Base-by-base conservation (phyloP, 2,329 filamentous ascomycete genomes). In the Ceratocystis albifundus region DNA sequence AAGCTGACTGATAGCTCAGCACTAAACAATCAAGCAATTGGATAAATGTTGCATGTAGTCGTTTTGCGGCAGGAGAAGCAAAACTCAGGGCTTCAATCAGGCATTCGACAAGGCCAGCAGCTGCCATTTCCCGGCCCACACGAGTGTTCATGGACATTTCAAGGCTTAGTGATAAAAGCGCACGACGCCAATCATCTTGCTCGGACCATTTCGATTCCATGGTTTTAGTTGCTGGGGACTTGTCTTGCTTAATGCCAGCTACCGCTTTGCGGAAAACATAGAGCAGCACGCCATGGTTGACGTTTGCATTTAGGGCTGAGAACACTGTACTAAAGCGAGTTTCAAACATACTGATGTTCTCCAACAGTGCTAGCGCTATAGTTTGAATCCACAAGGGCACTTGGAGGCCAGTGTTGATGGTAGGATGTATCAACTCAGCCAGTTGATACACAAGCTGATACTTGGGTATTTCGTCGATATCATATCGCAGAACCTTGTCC, bases 281-380 rank as follows among this genome's bases (percentile, higher is more conserved):
- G 70, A 97, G 88, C 57, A 99, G 81, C 36, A 97, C 88, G 15
- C 94, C 95, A 71, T 99, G 95, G 71, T 96, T 97, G 46, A 97
- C 93, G 71, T 93, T 96, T 65, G 95, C 90, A 72, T 91, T 96
- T 53, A 99, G 79, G n/a, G 94, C 91, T 53, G 90, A 86, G 69
- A 91, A 86, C 28, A 99, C 88, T 74, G 99, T 94, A 44, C 85
- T 79, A 36, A 87, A 84, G 72, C 90, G 92, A 66, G 82, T 78
- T 71, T 88, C 87, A 73, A 90, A 90, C 72, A 85, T 88, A 5
- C 89, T 85, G 66, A 99, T 80, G n/a, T 90, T 89, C 73, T 96
- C 91, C 63, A 99, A 80, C 0, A 93, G 83, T 64, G 85, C 83
- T 64, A 99, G 80, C 6, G 90, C 89, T 68, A 92, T 85, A 1